Evolutionary conservation across 768 basidiomycete genomes (phyloP).

Genomic region (Cystobasidium tubakii): DNA sequence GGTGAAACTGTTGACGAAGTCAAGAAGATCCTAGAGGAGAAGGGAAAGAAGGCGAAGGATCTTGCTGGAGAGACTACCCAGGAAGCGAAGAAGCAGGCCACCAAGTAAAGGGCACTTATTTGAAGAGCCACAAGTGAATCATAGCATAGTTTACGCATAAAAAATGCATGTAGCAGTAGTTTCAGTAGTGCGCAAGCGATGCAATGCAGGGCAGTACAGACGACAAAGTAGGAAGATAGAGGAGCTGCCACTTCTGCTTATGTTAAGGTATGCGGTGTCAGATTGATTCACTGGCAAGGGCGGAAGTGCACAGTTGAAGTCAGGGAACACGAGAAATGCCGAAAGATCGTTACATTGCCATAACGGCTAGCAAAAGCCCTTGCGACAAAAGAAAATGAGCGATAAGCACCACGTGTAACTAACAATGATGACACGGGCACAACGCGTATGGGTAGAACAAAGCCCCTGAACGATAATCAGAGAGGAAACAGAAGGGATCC

Average conservation of each 20-base stretch:
- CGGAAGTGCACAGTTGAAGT: too few relatives aligned
- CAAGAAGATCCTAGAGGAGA: conserved; percentile 44
- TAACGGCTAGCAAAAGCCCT: background rate
- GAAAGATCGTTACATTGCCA: background rate
- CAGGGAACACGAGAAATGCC: background rate
- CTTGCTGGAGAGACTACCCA: conserved; percentile 38
- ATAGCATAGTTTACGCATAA: background rate
- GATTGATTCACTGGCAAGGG: too few relatives aligned
- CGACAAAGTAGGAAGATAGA: too few relatives aligned
- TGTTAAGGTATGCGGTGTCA: too few relatives aligned
- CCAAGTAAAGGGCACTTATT: conserved; percentile 34
- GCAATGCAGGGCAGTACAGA: too few relatives aligned
- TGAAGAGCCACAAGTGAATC: background rate
- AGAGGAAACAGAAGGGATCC: background rate
- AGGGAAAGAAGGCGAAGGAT: conserved; percentile 42
- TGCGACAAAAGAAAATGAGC: background rate
- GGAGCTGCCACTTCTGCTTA: too few relatives aligned
- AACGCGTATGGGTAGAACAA: background rate
- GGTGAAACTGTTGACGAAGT: conserved; percentile 43
- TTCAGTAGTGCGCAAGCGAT: background rate
- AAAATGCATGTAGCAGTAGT: background rate
- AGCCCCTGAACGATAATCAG: background rate
- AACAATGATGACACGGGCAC: background rate
- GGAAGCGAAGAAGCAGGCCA: conserved; percentile 41
- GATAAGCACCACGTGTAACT: background rate